Evolutionary conservation across 441 rosid species (phyloP).

Genomic region (Adansonia rubrostipa): DNA sequence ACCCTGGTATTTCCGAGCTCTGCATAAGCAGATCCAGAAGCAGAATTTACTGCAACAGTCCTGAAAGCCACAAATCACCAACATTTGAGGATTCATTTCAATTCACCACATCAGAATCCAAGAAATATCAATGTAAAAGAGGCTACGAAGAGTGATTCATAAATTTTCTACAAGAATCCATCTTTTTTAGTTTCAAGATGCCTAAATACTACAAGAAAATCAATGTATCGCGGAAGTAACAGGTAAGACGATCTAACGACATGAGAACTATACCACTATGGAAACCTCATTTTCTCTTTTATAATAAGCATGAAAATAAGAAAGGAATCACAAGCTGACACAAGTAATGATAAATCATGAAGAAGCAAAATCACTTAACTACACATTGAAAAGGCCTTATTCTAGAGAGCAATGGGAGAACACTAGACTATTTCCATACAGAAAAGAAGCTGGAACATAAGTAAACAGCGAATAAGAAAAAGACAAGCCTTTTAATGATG

Average conservation of each 20-base stretch:
- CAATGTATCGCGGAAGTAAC: not conserved
- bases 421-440: not conserved
- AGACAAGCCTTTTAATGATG: not conserved
- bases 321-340: not conserved
- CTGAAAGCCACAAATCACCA: conserved; percentile 63
- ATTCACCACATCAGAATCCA: not conserved
- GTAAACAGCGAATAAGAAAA: not conserved
- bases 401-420: not conserved
- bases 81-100: not conserved
- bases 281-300: not conserved
- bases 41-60: conserved; percentile 83
- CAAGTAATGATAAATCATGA: not conserved
- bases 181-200: not conserved
- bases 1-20: conserved; percentile 94
- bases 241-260: not conserved
- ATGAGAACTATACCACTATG: not conserved
- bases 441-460: not conserved
- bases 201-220: conserved; percentile 12
- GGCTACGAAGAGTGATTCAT: conserved; percentile 2
- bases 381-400: not conserved
- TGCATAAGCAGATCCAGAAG: conserved; percentile 95
- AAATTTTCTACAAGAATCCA: not conserved
- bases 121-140: not conserved
- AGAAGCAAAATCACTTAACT: conserved; percentile 8
- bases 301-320: not conserved